Base-by-base conservation (phyloP, 768 basidiomycete genomes). In the Rhodosporidiobolus odoratus region DNA sequence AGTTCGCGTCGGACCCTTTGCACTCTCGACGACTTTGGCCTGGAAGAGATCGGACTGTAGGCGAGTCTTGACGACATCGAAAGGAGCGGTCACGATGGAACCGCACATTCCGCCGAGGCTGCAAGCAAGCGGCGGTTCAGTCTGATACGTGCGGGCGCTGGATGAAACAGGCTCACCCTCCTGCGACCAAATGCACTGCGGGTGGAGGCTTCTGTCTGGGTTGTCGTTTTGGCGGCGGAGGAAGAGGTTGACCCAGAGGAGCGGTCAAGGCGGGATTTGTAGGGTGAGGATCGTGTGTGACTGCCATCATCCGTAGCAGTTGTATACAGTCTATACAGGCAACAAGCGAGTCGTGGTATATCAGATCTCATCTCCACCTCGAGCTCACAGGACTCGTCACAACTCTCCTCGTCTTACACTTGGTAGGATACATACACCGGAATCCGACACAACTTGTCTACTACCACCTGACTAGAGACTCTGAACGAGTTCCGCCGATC, bases 101-200 rank as follows among this genome's bases (percentile, higher is more conserved):
- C 95, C 96, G 77, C 91, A 91, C 93, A 98, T 95, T 48, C 94
- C 96, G 34, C 95, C 96, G 25, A 97, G 82, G 30, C 95, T 97
- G 62, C 6, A 1, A 37, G 30, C 1, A 27, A 17, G 6, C 13
- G 45, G 54, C 27, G 37, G 27, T 4, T 19, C 23, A 45, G 4
- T 9, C 32, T 2, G 34, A 21, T 9, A 15, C 52, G 23, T 32
- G 48, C 21, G 48, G 21, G 23, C 9, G 48, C n/a, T 9, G 21
- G 8, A 7, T n/a, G n/a, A n/a, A n/a, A n/a, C n/a, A n/a, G n/a
- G 25, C 76, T 35, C 21, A 77, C 75, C 77, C 77, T 62, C 77
- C 77, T 12, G 77, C 77, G 50, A 78, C 66, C 45, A 77, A 52
- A 66, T 78, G 77, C 4, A 77, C 62, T n/a, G 59, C 66, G 2